A percentile compares a stretch with the other conserved stretches of the same genome.
Evolutionary conservation across 2,329 filamentous ascomycete genomes (phyloP).

Genomic region (Alternaria gansuensis): DNA sequence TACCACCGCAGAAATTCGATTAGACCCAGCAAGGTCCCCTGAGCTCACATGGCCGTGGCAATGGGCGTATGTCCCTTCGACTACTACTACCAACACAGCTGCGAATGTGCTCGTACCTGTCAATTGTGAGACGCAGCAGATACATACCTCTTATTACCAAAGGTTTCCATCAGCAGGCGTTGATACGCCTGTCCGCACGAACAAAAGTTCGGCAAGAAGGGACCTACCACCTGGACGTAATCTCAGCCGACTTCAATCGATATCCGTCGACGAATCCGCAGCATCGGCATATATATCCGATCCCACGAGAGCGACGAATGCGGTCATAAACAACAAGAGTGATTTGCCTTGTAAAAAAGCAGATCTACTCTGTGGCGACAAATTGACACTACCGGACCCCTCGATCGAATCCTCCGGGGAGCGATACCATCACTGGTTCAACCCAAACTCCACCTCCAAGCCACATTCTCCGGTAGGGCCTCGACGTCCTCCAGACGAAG

Average conservation of each 20-base stretch:
- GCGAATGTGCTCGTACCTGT: background rate
- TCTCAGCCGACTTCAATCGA: background rate
- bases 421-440: no score
- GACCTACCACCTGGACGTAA: background rate
- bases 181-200: background rate
- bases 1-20: background rate
- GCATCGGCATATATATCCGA: background rate
- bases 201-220: background rate
- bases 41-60: background rate
- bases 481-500: no score
- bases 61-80: background rate
- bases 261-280: background rate
- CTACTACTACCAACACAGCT: background rate
- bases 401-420: no score
- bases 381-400: no score
- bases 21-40: background rate
- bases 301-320: background rate
- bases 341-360: no score
- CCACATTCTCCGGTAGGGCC: no score
- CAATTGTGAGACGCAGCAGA: background rate
- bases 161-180: background rate
- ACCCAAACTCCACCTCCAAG: no score
- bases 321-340: background rate
- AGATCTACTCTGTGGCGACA: no score
- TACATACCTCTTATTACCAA: background rate